Conservation (phyloP, 139 green algal genomes). For the Micractinium conductrix region DNA sequence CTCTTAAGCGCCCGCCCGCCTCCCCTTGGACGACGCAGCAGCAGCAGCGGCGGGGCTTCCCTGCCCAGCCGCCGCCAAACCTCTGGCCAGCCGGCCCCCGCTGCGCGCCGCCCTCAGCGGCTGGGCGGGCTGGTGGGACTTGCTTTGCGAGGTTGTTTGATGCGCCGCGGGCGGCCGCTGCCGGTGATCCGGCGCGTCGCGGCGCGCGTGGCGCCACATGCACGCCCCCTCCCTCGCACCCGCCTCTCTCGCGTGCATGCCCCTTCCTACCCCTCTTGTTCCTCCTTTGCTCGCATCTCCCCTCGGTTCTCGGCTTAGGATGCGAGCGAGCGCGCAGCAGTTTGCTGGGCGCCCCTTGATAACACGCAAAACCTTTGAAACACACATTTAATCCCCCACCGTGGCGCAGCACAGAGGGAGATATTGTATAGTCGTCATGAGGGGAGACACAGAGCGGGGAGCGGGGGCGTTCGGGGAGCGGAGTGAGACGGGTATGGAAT, state of each 20-base stretch:
- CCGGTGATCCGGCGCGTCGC: background rate
- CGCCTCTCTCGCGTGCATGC: too few species aligned
- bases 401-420: background rate
- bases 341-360: background rate
- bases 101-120: background rate
- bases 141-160: too few species aligned
- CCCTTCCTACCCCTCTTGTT: background rate
- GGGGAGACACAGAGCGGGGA: background rate
- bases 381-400: conserved; percentile 25
- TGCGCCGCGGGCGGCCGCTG: too few species aligned
- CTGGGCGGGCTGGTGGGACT: too few species aligned
- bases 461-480: too few species aligned
- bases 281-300: conserved; percentile 6
- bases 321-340: background rate
- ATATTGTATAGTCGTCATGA: background rate
- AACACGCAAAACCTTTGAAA: conserved; percentile 6
- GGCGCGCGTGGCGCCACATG: background rate
- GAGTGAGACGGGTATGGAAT: too few species aligned
- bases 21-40: background rate
- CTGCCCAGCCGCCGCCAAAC: background rate
- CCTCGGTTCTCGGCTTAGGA: conserved; percentile 8
- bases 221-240: background rate
- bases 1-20: conserved; percentile 16
- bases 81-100: background rate
- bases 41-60: conserved; percentile 18